Conservation (phyloP, 2,329 filamentous ascomycete genomes). For the Aspergillus phoenicis region DNA sequence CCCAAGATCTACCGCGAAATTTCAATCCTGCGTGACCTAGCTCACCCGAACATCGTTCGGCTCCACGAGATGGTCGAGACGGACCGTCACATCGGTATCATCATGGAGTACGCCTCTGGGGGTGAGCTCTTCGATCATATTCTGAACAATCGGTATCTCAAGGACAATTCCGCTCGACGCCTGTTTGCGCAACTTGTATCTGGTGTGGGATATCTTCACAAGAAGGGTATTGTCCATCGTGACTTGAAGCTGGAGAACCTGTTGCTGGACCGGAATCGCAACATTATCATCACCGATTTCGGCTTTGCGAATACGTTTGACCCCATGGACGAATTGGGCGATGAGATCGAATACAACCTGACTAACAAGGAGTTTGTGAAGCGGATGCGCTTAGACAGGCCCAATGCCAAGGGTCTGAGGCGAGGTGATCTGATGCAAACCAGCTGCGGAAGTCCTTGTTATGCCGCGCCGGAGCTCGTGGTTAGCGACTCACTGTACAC, state of each 20-base stretch:
- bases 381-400: constrained; percentile 77
- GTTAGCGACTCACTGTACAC: constrained; percentile 98
- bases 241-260: constrained; percentile 97
- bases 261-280: constrained; percentile 90
- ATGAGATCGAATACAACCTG: constrained; percentile 87
- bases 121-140: constrained; percentile 99
- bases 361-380: constrained; percentile 87
- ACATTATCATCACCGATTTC: constrained; percentile 99
- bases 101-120: constrained; percentile 95
- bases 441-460: constrained; percentile 96
- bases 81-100: constrained; percentile 94
- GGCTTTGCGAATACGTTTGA: constrained; percentile 99
- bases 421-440: constrained; percentile 98
- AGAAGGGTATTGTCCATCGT: constrained; percentile 96
- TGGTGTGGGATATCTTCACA: constrained; percentile 95
- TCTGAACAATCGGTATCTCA: constrained; percentile 91
- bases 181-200: constrained; percentile 95
- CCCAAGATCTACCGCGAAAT: constrained; percentile 99
- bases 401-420: constrained; percentile 72
- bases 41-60: constrained; percentile 95
- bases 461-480: constrained; percentile 93
- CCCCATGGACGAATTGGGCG: constrained; percentile 78
- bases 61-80: constrained; percentile 99
- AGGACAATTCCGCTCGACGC: constrained; percentile 85
- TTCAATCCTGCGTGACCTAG: constrained; percentile 79